Evolutionary conservation across 495 filamentous ascomycete species (phyloP).

Genomic region (Talaromyces borbonicus): DNA sequence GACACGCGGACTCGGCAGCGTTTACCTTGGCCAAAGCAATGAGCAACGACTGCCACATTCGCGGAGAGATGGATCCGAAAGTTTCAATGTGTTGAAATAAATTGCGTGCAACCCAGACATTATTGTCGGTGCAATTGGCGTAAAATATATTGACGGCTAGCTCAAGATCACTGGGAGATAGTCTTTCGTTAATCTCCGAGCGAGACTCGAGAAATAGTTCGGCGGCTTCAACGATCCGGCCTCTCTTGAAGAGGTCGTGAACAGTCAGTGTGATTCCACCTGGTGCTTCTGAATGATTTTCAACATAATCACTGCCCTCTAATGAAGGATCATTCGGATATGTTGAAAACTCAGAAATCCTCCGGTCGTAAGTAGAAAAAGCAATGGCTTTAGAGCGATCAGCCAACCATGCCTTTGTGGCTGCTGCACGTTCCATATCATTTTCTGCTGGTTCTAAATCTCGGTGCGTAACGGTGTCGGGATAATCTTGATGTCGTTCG

Average conservation of each 20-base stretch:
- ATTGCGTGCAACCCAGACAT: constrained; percentile 29
- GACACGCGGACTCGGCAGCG: constrained; percentile 28
- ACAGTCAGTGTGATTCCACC: neutral
- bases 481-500: neutral
- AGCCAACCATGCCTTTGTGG: neutral
- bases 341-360: neutral
- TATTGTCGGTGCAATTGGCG: constrained; percentile 29
- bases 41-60: constrained; percentile 33
- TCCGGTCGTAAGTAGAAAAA: neutral
- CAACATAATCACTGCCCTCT: neutral
- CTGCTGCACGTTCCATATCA: neutral
- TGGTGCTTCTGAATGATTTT: neutral
- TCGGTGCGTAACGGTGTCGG: neutral
- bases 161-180: constrained; percentile 23
- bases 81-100: constrained; percentile 29
- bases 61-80: constrained; percentile 21
- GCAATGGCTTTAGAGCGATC: neutral
- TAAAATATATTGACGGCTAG: constrained; percentile 24
- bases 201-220: constrained; percentile 27
- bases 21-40: constrained; percentile 31
- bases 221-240: constrained; percentile 27
- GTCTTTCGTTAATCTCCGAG: constrained; percentile 10
- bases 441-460: neutral
- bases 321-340: neutral
- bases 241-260: constrained; percentile 1